Conservation (phyloP, 352 stramenopile genomes). For the Pythium sp. region DNA sequence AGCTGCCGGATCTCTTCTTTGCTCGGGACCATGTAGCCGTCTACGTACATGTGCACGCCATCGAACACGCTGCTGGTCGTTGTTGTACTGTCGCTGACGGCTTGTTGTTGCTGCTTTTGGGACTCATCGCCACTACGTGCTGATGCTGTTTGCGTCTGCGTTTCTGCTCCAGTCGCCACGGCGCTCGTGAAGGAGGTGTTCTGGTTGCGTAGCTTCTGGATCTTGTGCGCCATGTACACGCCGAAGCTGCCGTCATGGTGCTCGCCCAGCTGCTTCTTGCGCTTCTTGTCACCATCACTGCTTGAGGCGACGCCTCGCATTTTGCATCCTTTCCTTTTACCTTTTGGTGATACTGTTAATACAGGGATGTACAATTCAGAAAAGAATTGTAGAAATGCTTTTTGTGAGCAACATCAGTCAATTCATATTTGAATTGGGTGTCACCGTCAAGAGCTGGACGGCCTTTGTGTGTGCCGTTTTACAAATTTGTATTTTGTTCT, state of each 20-base stretch:
- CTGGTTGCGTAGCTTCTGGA: slow-evolving; percentile 83
- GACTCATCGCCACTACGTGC: background rate
- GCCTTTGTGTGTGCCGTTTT: too few relatives aligned
- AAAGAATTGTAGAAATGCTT: too few relatives aligned
- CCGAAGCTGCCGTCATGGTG: slow-evolving; percentile 87
- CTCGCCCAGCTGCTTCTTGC: slow-evolving; percentile 64
- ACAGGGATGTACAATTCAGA: too few relatives aligned
- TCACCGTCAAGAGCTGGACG: too few relatives aligned
- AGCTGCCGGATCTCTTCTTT: slow-evolving; percentile 84
- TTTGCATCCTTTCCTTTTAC: background rate
- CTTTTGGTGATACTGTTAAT: background rate
- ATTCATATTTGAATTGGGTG: too few relatives aligned
- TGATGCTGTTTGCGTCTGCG: background rate
- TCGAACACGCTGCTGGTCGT: slow-evolving; percentile 46
- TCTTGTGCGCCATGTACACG: slow-evolving; percentile 92
- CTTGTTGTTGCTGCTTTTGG: background rate
- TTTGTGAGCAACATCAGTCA: too few relatives aligned
- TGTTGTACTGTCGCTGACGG: background rate
- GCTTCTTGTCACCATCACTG: slow-evolving; percentile 16
- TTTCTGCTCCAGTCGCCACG: background rate
- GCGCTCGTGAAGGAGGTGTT: slow-evolving; percentile 42
- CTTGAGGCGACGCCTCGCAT: background rate
- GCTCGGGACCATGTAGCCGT: slow-evolving; percentile 82
- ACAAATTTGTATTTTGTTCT: too few relatives aligned
- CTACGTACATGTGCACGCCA: slow-evolving; percentile 82